phyloP scores from a whole-genome alignment of 306 rosid genomes.

The Nissolia schottii region DNA sequence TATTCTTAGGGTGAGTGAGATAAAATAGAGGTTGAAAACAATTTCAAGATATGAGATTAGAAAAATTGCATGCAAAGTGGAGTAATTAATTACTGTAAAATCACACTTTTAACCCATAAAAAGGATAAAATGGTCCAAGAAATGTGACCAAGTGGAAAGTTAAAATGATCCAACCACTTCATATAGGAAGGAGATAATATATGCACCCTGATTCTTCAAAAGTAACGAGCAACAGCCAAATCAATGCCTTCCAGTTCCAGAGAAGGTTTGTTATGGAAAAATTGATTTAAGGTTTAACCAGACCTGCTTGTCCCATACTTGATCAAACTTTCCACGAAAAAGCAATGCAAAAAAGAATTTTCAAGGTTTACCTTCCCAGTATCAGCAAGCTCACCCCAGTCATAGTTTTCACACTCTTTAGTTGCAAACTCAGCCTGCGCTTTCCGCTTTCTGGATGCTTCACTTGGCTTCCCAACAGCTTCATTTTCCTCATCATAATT shows the following conservation, averaged over 20 bases:
- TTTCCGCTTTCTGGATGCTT: constrained; percentile 67
- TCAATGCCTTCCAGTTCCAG: neutral
- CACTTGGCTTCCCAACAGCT: constrained; percentile 43
- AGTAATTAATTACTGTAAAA: too few relatives aligned
- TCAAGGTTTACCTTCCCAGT: constrained; percentile 66
- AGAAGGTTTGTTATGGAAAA: neutral
- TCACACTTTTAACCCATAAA: too few relatives aligned
- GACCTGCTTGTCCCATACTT: constrained; percentile 14
- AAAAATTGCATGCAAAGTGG: too few relatives aligned
- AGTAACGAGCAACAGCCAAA: neutral
- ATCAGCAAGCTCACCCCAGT: constrained; percentile 85
- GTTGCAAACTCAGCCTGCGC: constrained; percentile 55
- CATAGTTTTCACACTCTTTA: constrained; percentile 54
- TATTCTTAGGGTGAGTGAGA: too few relatives aligned
- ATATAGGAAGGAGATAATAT: too few relatives aligned
- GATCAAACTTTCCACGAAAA: neutral
- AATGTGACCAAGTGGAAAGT: too few relatives aligned
- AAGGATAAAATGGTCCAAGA: too few relatives aligned
- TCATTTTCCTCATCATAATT: constrained; percentile 57
- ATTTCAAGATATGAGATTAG: too few relatives aligned
- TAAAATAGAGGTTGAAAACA: too few relatives aligned
- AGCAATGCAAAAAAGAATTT: constrained; percentile 1
- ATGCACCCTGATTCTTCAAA: neutral
- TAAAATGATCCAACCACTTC: too few relatives aligned
- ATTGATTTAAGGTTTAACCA: constrained; percentile 1